Evolutionary conservation across 805 yeast genomes (phyloP).

Genomic region (Komagataella ulmi): DNA sequence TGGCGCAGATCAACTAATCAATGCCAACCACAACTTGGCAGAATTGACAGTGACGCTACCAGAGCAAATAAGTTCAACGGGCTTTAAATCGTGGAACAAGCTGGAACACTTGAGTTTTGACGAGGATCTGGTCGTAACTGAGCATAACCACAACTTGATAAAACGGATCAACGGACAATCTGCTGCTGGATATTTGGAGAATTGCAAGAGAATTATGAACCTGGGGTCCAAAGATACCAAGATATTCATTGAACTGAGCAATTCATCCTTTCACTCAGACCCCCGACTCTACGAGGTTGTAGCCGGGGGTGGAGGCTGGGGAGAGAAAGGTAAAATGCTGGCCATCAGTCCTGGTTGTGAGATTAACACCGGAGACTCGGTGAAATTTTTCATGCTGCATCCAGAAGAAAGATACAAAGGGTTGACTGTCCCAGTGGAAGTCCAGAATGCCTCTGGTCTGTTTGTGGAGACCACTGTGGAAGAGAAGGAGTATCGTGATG

Average conservation of each 20-base stretch:
- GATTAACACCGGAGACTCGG: slow-evolving; percentile 26
- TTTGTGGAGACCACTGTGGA: slow-evolving; percentile 1
- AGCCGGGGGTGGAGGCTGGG: slow-evolving; percentile 76
- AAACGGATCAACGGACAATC: slow-evolving; percentile 39
- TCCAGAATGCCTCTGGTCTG: neutral
- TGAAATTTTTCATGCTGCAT: slow-evolving; percentile 20
- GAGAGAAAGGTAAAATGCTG: slow-evolving; percentile 51
- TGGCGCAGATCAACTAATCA: neutral
- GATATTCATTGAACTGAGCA: slow-evolving; percentile 22
- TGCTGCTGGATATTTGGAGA: slow-evolving; percentile 44
- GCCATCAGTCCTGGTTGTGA: slow-evolving; percentile 41
- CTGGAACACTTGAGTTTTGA: slow-evolving; percentile 1
- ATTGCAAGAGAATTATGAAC: slow-evolving; percentile 23
- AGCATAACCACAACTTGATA: slow-evolving; percentile 42
- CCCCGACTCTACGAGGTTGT: slow-evolving; percentile 31
- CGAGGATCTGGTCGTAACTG: slow-evolving; percentile 27
- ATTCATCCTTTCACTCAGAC: neutral
- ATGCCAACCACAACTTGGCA: neutral
- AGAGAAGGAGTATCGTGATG: slow-evolving; percentile 2
- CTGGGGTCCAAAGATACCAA: slow-evolving; percentile 28
- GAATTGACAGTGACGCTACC: neutral
- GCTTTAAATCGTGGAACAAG: neutral
- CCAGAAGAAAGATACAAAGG: neutral
- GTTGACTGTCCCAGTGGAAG: neutral
- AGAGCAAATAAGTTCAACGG: neutral